A percentile compares a stretch with the other conserved stretches of the same genome.
phyloP scores from a whole-genome alignment of 768 basidiomycete genomes.

The Boletus sensibilis region DNA sequence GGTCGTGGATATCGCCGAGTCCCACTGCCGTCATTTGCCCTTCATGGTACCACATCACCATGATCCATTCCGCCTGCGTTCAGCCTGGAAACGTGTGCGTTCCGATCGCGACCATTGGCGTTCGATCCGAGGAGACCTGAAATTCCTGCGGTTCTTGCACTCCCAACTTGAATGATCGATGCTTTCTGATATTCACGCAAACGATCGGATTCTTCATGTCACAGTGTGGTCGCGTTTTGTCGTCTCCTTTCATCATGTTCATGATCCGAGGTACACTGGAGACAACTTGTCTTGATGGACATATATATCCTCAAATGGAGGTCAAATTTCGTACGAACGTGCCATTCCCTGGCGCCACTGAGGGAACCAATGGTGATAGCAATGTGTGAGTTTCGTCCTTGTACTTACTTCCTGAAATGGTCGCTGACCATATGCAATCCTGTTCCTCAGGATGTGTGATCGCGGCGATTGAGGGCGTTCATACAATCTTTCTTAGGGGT shows the following conservation, averaged over 20 bases:
- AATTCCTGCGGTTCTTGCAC: not conserved
- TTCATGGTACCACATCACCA: not conserved
- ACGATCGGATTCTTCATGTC: conserved; percentile 3
- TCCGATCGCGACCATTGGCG: not conserved
- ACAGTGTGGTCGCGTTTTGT: conserved; percentile 1
- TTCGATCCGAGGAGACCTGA: conserved; percentile 20
- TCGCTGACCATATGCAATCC: not conserved
- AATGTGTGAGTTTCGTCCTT: not conserved
- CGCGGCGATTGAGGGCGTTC: not conserved
- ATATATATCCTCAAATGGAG: conserved; percentile 1
- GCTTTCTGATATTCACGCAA: conserved; percentile 2
- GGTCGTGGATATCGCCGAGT: not conserved
- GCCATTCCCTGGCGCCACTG: not conserved
- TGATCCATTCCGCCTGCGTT: not conserved
- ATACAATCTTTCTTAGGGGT: not conserved
- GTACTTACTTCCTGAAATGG: not conserved
- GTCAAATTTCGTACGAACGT: not conserved
- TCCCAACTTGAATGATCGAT: not conserved
- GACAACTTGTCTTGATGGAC: conserved; percentile 3
- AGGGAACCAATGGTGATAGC: not conserved
- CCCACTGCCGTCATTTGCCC: conserved; percentile 2
- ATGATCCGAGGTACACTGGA: conserved; percentile 11
- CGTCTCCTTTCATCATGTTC: conserved; percentile 1
- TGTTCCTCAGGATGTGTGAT: not conserved
- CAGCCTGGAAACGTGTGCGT: not conserved